phyloP scores from a whole-genome alignment of 2,329 filamentous ascomycete genomes.

The Bipolaris gigantea region DNA sequence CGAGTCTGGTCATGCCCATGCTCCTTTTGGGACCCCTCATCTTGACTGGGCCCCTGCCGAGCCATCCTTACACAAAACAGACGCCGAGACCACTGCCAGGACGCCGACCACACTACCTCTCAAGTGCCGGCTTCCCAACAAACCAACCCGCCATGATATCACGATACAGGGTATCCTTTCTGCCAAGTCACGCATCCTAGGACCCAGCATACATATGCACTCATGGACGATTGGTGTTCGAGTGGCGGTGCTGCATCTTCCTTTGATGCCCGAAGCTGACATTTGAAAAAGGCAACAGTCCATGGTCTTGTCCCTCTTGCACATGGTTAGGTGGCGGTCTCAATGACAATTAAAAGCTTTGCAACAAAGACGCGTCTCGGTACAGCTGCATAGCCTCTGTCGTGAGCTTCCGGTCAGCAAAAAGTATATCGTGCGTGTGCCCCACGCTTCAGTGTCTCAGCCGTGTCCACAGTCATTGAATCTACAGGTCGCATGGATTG shows the following conservation, averaged over 20 bases:
- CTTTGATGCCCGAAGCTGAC: not conserved
- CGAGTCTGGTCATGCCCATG: not conserved
- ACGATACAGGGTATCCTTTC: not conserved
- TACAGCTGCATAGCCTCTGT: not conserved
- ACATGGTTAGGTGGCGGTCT: not conserved
- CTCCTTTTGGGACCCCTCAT: not conserved
- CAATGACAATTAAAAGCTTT: not conserved
- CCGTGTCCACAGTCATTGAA: not conserved
- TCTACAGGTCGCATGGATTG: not conserved
- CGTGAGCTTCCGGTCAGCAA: slow-evolving; percentile 3
- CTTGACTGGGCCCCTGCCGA: not conserved
- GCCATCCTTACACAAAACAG: not conserved
- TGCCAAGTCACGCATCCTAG: not conserved
- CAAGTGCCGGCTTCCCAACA: not conserved
- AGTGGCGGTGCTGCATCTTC: not conserved
- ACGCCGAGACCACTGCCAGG: not conserved
- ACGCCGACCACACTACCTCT: not conserved
- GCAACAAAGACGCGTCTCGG: not conserved
- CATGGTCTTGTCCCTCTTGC: too few relatives aligned
- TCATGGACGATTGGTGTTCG: not conserved
- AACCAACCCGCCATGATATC: not conserved
- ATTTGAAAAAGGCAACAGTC: not conserved
- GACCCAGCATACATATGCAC: not conserved
- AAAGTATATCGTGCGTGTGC: not conserved
- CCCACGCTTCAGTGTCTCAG: not conserved